Evolutionary conservation across 768 basidiomycete genomes (phyloP), one percentile per base, ranked within the genome.

Genomic region (Macrolepiota albuminosa): DNA sequence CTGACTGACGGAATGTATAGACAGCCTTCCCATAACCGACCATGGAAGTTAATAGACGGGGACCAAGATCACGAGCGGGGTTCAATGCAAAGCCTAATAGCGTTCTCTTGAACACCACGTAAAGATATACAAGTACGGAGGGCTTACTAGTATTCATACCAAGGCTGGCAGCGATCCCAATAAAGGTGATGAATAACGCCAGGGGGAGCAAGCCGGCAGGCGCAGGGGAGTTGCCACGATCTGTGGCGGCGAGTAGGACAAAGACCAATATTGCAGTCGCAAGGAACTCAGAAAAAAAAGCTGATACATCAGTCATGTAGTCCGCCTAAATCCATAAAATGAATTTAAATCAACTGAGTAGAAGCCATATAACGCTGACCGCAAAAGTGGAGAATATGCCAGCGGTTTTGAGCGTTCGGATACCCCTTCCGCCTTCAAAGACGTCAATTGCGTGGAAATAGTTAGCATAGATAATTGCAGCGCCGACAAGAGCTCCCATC

Each of bases 401-500:
- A 0, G 80, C 87, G 0, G 87, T 86, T 46, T 65, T 67, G 67
- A 85, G 76, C 6, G 84, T 86, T 24, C 86, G 81, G 40, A 82
- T 70, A 40, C 73, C 71, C 31, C 73, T 57, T 13, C 82, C 83
- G 18, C 86, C 86, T 66, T 89, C 87, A 58, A 79, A 80, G 50
- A 85, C 63, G 64, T 84, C 80, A 63, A 91, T 83, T 13, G 86
- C 86, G 67, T 86, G 83, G 67, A 82, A 82, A 68, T 87, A 89
- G 66, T 84, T 85, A 3, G 78, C 87, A 63, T 88, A 88, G 26
- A 84, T 71, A 29, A 85, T 69, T 8, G 79, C 79, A 21, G 80
- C 81, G 18, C 85, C 88, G 54, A 80, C 76, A 34, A 88, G 63
- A 8, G 74, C 88, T 24, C 88, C 88, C 62, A 88, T 72, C 26